Base-by-base conservation (phyloP, 495 filamentous ascomycete genomes). In the Entonaema liquescens region DNA sequence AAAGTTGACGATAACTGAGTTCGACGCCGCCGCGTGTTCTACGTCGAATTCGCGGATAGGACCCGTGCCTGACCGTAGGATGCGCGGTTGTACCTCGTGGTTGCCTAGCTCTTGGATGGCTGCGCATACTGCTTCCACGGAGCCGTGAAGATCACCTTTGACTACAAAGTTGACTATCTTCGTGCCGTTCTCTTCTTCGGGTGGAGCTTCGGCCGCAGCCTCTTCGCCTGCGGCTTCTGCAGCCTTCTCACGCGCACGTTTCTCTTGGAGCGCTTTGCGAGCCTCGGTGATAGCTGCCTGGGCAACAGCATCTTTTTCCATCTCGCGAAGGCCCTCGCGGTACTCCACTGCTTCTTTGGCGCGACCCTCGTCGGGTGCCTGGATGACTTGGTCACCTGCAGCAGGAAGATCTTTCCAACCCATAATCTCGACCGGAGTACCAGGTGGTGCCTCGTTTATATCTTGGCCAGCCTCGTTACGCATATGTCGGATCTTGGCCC, bases 111-210 rank as follows among this genome's bases (percentile, higher is more conserved):
- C 85, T 21, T 87, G 80, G 66, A 98, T 83, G 13, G 90, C 86
- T 57, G 92, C 90, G 57, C 90, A 78, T 7, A 98, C 91, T 5
- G 95, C 95, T 78, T 99, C 95, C 6, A 93, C 94, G 1, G 94
- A 97, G 9, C 95, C 95, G 61, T 88, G 89, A 15, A 98, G 95
- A 75, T 99, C 96, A 47, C 89, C 94, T 80, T 98, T 98, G 81
- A 99, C 83, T 47, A 95, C 86, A 80, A 97, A 93, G 67, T 89
- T 87, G 59, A 97, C 83, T n/a, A 87, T 75, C 63, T 91, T 88
- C 6, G 86, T 83, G 0, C 88, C 89, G 23, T 79, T 78, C 42
- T 79, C 68, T 38, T 83, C 74, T 7, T 81, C 76, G 1, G 70
- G 64, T 2, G 57, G 56, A 8, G 47, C 25, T 62, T 78, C 73